These are phyloP conservation scores for Paulownia fortunei DNA, from an alignment of 257 asterid species.

Conservation along the genomic window DNA sequence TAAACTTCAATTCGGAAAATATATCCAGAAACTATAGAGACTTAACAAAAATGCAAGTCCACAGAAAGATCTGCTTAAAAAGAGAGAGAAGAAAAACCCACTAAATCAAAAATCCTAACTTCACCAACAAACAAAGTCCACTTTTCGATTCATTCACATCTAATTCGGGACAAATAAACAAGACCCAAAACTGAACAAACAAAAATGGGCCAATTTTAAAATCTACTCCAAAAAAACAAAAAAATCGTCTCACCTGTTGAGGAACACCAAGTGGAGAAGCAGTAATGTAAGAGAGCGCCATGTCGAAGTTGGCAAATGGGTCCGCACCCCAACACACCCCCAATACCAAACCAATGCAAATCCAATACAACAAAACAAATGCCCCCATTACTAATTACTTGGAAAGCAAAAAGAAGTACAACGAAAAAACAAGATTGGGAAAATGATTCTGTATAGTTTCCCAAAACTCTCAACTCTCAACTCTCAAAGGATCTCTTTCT, in stretches of 20 bases:
- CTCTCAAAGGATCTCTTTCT: background rate
- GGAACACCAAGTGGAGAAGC: constrained; percentile 84
- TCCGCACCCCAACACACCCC: constrained; percentile 58
- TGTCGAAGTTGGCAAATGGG: constrained; percentile 54
- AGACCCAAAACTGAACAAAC: background rate
- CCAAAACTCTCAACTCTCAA: background rate
- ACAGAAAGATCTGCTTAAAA: background rate
- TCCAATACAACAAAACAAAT: constrained; percentile 18
- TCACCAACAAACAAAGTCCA: background rate
- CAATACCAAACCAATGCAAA: constrained; percentile 40
- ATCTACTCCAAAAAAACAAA: background rate
- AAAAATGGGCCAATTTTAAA: background rate
- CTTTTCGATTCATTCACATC: background rate
- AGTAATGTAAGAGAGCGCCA: constrained; percentile 68
- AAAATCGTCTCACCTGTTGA: constrained; percentile 58
- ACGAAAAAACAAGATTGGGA: background rate
- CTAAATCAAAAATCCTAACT: background rate
- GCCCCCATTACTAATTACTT: constrained; percentile 26
- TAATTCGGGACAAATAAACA: background rate
- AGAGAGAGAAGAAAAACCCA: background rate
- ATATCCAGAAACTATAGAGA: background rate
- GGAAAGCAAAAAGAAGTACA: background rate
- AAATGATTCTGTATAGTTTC: background rate
- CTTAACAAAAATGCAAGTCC: background rate
- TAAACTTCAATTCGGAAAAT: background rate